Conservation (phyloP, 192 early-diverging fungal genomes). For the Gryganskiella cystojenkinii region DNA sequence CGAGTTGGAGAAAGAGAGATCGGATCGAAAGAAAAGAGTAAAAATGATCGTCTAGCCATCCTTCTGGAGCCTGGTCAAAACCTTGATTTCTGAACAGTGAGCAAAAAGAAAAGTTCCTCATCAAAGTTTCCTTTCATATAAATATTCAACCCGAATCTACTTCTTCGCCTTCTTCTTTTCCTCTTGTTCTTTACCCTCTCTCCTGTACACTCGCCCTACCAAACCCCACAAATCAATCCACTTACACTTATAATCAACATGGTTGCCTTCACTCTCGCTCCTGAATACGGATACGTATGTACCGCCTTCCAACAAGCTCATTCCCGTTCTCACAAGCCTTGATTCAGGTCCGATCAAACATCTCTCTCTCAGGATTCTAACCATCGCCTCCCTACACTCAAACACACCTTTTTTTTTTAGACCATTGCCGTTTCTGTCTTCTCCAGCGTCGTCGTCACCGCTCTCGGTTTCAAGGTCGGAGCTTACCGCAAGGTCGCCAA, state of each 20-base stretch:
- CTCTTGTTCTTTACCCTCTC: background rate
- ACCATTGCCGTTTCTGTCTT: constrained; percentile 49
- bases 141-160: background rate
- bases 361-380: background rate
- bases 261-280: constrained; percentile 53
- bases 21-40: no score
- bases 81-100: background rate
- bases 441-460: constrained; percentile 49
- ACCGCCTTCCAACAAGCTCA: background rate
- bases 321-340: background rate
- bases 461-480: constrained; percentile 64
- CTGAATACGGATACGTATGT: constrained; percentile 71
- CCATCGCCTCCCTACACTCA: no score
- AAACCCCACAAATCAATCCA: background rate
- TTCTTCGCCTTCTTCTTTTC: background rate
- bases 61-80: no score
- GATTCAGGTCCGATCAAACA: no score
- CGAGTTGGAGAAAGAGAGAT: background rate
- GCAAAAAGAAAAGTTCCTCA: background rate
- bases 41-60: no score
- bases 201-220: background rate
- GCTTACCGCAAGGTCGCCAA: constrained; percentile 66
- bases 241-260: constrained; percentile 26
- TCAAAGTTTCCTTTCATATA: no score
- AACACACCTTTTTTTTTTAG: no score